Evolutionary conservation across 768 basidiomycete genomes (phyloP).

Genomic region (Naganishia randhawae): DNA sequence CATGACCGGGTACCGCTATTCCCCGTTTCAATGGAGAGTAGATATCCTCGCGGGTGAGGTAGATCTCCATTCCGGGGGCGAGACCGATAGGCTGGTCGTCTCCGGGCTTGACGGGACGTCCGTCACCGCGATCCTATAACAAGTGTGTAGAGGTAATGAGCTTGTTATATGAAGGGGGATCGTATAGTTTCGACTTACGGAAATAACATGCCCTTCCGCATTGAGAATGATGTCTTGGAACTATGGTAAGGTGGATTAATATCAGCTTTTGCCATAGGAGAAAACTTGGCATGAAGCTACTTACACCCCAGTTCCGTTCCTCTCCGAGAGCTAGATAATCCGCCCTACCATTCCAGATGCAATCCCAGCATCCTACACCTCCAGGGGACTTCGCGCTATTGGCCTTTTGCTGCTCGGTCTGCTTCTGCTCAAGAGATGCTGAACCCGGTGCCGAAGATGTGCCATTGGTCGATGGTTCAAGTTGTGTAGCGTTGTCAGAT

Average conservation of each 20-base stretch:
- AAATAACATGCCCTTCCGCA: constrained; percentile 44
- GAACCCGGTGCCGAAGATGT: not conserved
- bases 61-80: constrained; percentile 39
- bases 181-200: constrained; percentile 31
- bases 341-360: constrained; percentile 44
- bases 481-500: not conserved
- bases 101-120: constrained; percentile 32
- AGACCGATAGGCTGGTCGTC: constrained; percentile 43
- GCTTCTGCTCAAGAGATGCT: not conserved
- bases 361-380: constrained; percentile 47
- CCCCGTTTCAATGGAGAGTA: constrained; percentile 20
- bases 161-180: not conserved
- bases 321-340: constrained; percentile 48
- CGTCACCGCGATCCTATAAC: constrained; percentile 44
- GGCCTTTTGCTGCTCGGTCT: not conserved
- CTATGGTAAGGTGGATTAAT: constrained; percentile 4
- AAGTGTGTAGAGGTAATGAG: not conserved
- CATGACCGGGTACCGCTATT: constrained; percentile 1
- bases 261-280: not conserved
- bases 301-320: constrained; percentile 49
- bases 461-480: not conserved
- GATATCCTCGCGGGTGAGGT: constrained; percentile 33
- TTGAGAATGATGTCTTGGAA: constrained; percentile 44
- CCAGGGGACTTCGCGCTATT: constrained; percentile 19
- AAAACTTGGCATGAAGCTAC: constrained; percentile 3